Percentiles rank a stretch among this genome's conserved stretches.
phyloP scores from a whole-genome alignment of 2,329 filamentous ascomycete species.

The Pleurostoma richardsiae region DNA sequence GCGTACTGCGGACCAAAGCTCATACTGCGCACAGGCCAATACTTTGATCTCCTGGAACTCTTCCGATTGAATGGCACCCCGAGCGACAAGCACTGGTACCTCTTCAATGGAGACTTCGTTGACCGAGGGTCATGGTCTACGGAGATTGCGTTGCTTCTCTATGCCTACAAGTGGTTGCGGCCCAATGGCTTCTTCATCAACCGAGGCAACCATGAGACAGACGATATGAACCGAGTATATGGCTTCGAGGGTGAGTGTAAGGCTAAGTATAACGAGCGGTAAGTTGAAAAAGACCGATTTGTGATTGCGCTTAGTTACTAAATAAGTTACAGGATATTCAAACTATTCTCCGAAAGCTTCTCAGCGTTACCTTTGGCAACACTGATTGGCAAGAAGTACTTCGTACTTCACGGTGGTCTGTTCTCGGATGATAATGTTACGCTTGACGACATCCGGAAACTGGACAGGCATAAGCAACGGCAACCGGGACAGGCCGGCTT shows the following conservation, averaged over 20 bases:
- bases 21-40: slow-evolving; percentile 64
- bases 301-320: too few relatives aligned
- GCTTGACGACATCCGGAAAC: slow-evolving; percentile 87
- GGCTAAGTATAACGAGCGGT: slow-evolving; percentile 90
- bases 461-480: slow-evolving; percentile 84
- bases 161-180: slow-evolving; percentile 94
- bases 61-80: slow-evolving; percentile 89
- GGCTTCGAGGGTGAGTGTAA: slow-evolving; percentile 98
- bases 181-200: slow-evolving; percentile 91
- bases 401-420: slow-evolving; percentile 89
- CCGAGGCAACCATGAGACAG: slow-evolving; percentile 96
- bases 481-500: slow-evolving; percentile 90
- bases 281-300: slow-evolving; percentile 8
- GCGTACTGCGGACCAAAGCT: slow-evolving; percentile 9
- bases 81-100: slow-evolving; percentile 80
- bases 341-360: slow-evolving; percentile 97
- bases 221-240: slow-evolving; percentile 98
- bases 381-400: slow-evolving; percentile 82
- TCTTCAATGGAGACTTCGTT: slow-evolving; percentile 99
- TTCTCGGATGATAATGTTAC: slow-evolving; percentile 94
- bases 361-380: slow-evolving; percentile 90
- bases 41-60: slow-evolving; percentile 94
- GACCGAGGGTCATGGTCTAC: slow-evolving; percentile 96
- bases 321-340: slow-evolving; percentile 62
- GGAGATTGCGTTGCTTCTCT: slow-evolving; percentile 91